Evolutionary conservation across 2,329 filamentous ascomycete genomes (phyloP).

Genomic region (Hypoxylon sp.): DNA sequence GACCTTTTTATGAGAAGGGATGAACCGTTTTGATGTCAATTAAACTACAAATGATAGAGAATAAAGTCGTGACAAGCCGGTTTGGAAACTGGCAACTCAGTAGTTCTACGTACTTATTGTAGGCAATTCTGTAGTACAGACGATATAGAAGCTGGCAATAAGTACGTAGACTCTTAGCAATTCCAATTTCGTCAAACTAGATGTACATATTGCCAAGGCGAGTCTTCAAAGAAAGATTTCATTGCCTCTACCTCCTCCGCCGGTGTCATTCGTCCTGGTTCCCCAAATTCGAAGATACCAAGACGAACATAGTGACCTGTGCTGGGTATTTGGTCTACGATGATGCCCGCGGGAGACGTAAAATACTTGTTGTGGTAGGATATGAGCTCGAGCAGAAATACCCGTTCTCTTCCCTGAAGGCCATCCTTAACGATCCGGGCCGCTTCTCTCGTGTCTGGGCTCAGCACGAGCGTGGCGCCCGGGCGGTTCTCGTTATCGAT

Average conservation of each 20-base stretch:
- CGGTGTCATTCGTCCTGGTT: neutral
- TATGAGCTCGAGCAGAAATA: constrained; percentile 25
- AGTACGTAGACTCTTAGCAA: no score
- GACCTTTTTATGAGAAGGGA: no score
- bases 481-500: neutral
- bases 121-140: no score
- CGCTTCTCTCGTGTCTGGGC: constrained; percentile 19
- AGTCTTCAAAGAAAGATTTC: constrained; percentile 10
- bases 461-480: neutral
- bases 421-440: neutral
- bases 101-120: no score
- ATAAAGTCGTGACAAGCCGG: no score
- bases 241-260: neutral
- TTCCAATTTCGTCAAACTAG: constrained; percentile 6
- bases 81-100: no score
- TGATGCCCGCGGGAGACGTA: constrained; percentile 31
- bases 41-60: no score
- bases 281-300: constrained; percentile 35
- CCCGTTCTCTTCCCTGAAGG: neutral
- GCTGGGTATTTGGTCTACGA: constrained; percentile 9
- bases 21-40: no score
- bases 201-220: constrained; percentile 1
- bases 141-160: no score
- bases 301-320: constrained; percentile 23
- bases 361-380: constrained; percentile 10